Evolutionary conservation across 225 moss, liverwort and hornwort genomes (phyloP), one percentile per base, ranked within the genome.

Genomic region (Antitrichia curtipendula): DNA sequence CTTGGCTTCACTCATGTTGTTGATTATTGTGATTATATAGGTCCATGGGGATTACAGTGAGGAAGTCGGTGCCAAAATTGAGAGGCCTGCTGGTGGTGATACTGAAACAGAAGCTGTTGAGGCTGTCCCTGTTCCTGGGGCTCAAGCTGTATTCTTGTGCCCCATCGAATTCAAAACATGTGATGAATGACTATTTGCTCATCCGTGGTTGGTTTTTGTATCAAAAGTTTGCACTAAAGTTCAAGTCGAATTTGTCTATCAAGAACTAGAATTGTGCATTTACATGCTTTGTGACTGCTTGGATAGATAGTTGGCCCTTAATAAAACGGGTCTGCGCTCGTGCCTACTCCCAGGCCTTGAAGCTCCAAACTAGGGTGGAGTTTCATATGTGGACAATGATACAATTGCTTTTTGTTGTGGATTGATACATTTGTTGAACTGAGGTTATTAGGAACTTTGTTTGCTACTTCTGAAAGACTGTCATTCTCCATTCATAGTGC

Each of bases 41-140:
- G 77, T 91, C 23, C 91, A 91, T 41, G 91, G 91, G 24, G 91
- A 91, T 76, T 91, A 91, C 71, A 86, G 86, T 29, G 85, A 91
- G 82, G 88, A 91, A 75, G 88, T 91, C 16, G 91, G 91, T 50
- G 83, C 91, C 47, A 91, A 88, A 82, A 91, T 91, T 86, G 91
- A 88, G 64, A 81, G 91, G 66, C 91, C 88, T 60, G 88, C 77
- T 29, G 91, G 91, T 75, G 90, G 88, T 78, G 90, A 82, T 36
- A 86, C 85, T 16, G 88, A 82, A 63, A 72, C 38, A 56, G 77
- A 77, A 77, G 56, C 77, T 77, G 56, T 56, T 38, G 77, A 77
- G 56, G 56, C 77, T 56, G 56, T 38, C 56, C 76, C 76, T n/a
- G 76, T 76, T n/a, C 77, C 77, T 77, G 77, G 77, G 56, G 77